These are phyloP conservation scores for Blumeriella jaapii DNA, from an alignment of 2,329 filamentous ascomycete species.

Conservation along the genomic window DNA sequence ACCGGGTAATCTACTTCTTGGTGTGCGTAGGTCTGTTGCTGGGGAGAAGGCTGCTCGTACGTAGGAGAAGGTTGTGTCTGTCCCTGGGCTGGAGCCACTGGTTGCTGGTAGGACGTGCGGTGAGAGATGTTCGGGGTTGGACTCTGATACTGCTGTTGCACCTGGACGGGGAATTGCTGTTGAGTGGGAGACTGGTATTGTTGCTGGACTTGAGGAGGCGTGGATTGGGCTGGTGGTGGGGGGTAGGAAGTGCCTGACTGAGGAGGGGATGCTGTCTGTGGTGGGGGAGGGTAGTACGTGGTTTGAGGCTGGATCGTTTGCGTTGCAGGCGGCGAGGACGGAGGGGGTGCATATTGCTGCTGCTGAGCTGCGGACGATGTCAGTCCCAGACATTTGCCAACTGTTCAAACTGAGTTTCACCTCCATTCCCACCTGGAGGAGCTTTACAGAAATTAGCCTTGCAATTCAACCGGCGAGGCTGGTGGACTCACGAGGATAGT, in stretches of 20 bases:
- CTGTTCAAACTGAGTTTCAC: too few relatives aligned
- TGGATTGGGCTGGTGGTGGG: slow-evolving; percentile 21
- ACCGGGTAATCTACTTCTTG: slow-evolving; percentile 15
- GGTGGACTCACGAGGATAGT: slow-evolving; percentile 27
- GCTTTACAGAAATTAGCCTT: slow-evolving; percentile 19
- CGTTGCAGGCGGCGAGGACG: slow-evolving; percentile 23
- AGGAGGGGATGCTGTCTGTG: slow-evolving; percentile 21
- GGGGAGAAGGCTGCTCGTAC: slow-evolving; percentile 17
- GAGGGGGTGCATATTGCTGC: slow-evolving; percentile 23
- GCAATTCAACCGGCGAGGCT: slow-evolving; percentile 4
- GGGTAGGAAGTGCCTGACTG: slow-evolving; percentile 16
- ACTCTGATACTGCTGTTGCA: slow-evolving; percentile 18
- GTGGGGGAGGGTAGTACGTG: slow-evolving; percentile 28
- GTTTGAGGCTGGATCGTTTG: slow-evolving; percentile 19
- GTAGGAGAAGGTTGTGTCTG: slow-evolving; percentile 7
- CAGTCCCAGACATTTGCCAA: too few relatives aligned
- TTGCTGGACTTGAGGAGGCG: slow-evolving; percentile 10
- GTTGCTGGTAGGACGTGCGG: slow-evolving; percentile 26
- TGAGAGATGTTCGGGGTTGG: slow-evolving; percentile 25
- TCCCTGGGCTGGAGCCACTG: slow-evolving; percentile 4
- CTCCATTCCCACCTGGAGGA: slow-evolving; percentile 22
- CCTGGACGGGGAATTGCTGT: slow-evolving; percentile 13
- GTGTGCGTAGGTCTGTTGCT: slow-evolving; percentile 15
- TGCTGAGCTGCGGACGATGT: slow-evolving; percentile 16
- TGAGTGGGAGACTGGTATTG: slow-evolving; percentile 8